phyloP scores from a whole-genome alignment of 257 asterid species.

The Mitragyna speciosa region DNA sequence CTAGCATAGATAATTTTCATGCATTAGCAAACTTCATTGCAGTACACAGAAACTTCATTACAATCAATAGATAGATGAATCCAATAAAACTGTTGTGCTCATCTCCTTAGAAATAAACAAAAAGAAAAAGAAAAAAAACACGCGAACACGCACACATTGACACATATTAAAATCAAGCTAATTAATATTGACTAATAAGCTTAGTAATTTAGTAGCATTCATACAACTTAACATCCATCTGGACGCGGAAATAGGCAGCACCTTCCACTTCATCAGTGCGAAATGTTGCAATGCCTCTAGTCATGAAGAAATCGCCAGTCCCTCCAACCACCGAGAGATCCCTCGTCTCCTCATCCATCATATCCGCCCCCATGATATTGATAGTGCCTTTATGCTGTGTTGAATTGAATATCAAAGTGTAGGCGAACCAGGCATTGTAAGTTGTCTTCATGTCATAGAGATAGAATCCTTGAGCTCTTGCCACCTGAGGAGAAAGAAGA shows the following conservation, averaged over 20 bases:
- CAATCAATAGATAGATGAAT: no score
- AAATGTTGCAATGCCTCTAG: conserved; percentile 44
- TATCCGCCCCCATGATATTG: conserved; percentile 52
- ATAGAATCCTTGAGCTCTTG: conserved; percentile 62
- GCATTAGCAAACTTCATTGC: no score
- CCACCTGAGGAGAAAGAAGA: conserved; percentile 46
- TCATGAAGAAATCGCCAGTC: conserved; percentile 60
- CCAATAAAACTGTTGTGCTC: no score
- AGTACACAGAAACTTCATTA: no score
- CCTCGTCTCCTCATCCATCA: conserved; percentile 39
- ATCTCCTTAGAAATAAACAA: no score
- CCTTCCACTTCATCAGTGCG: conserved; percentile 39
- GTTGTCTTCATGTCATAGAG: conserved; percentile 48
- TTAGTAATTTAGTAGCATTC: conserved; percentile 32
- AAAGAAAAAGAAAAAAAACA: no score
- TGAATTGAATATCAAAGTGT: conserved; percentile 53
- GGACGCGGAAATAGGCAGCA: conserved; percentile 40
- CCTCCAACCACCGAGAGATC: conserved; percentile 56
- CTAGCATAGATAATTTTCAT: no score
- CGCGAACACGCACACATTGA: no score
- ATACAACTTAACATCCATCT: conserved; percentile 54
- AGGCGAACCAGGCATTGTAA: conserved; percentile 64
- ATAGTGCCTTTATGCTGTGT: conserved; percentile 48
- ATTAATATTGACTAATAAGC: background rate
- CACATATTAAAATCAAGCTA: no score